Base-by-base conservation (phyloP, 2,329 filamentous ascomycete genomes). In the Curvularia sp. region DNA sequence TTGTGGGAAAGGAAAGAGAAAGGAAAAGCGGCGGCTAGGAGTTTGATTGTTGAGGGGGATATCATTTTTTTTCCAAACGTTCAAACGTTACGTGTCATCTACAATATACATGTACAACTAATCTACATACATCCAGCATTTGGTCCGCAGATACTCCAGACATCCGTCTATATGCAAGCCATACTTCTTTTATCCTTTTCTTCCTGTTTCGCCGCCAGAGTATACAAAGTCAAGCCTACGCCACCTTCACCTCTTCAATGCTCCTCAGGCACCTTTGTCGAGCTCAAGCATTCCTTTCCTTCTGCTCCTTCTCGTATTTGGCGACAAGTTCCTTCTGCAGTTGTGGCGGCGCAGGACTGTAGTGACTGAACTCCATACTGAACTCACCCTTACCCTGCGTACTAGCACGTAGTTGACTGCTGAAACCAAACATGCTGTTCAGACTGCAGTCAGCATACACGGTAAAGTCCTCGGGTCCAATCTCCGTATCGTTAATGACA, bases 341-440 rank as follows among this genome's bases (percentile, higher is more conserved):
- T 75, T 98, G 93, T 70, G 87, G 87, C 48, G 93, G 90, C 58
- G 95, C 92, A 50, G 92, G 84, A 51, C 91, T 88, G 73, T 99
- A 99, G 81, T 98, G 95, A 78, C 91, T 95, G 74, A 99, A 99
- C 80, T 99, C 95, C 95, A 99, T 98, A 72, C 86, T 90, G 76
- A 97, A 99, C 82, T 99, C 95, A 72, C 95, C 95, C 85, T 99
- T 99, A 62, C 95, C 95, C 81, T 99, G 95, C 2, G 93, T 98
- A 21, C 93, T 91, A 13, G 95, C 95, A 69, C 95, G 87, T 67
- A 99, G 80, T 79, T 97, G 91, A 41, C 89, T 91, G 72, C 89
- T 93, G 81, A 99, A 98, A 63, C 95, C 95, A 77, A 99, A 99
- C 95, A 99, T 99, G 77, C 89, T 87, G 78, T 98, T 97, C 76